Percentiles rank a stretch among this genome's conserved stretches.
These are phyloP conservation scores for Stereocaulon alpinum DNA, from an alignment of 495 filamentous ascomycete species.

Conservation along the genomic window DNA sequence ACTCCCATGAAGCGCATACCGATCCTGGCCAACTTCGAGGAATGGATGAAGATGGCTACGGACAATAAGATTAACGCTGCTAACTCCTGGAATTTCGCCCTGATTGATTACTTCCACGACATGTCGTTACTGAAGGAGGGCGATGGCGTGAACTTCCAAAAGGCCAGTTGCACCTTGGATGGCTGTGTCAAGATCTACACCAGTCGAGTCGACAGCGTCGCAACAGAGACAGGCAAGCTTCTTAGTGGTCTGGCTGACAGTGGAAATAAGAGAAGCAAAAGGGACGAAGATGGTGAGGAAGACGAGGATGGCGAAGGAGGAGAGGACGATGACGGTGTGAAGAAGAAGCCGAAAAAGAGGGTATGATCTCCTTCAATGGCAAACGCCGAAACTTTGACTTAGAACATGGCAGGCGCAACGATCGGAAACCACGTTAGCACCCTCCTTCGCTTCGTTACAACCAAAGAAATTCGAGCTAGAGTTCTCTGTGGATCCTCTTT, in stretches of 20 bases:
- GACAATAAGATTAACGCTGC: conserved; percentile 99
- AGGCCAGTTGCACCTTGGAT: conserved; percentile 94
- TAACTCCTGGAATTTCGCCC: conserved; percentile 98
- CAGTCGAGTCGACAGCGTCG: conserved; percentile 94
- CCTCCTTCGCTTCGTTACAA: conserved; percentile 77
- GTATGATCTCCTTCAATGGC: conserved; percentile 26
- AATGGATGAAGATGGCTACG: conserved; percentile 99
- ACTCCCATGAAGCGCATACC: conserved; percentile 96
- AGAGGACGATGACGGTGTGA: conserved; percentile 63
- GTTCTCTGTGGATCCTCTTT: conserved; percentile 91
- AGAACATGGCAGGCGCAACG: conserved; percentile 45
- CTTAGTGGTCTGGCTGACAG: conserved; percentile 91
- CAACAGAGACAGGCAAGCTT: conserved; percentile 92
- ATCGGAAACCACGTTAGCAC: conserved; percentile 83
- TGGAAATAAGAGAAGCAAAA: conserved; percentile 62
- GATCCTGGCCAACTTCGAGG: conserved; percentile 94
- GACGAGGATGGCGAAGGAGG: conserved; percentile 70
- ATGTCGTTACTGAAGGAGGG: conserved; percentile 96
- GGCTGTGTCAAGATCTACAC: conserved; percentile 99
- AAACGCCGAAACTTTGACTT: conserved; percentile 9
- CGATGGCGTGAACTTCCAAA: conserved; percentile 96
- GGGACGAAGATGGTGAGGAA: conserved; percentile 51
- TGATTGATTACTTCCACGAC: conserved; percentile 99
- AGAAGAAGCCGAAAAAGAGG: conserved; percentile 67
- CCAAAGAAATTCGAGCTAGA: conserved; percentile 97